Base-by-base conservation (phyloP, 2,329 filamentous ascomycete genomes). In the Trichoderma sp. region DNA sequence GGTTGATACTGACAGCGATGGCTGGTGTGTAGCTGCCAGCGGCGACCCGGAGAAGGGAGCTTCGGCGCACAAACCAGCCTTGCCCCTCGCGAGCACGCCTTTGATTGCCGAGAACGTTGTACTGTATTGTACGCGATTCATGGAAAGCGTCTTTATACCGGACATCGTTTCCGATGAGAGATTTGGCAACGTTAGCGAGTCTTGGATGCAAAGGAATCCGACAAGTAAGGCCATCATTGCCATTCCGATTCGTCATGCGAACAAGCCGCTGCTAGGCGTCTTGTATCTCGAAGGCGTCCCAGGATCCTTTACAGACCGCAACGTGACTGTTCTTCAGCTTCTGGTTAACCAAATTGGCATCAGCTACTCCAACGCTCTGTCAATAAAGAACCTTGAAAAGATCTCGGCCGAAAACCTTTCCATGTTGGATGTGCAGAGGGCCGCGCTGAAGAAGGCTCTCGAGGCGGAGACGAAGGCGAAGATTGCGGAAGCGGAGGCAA, bases 281-380 rank as follows among this genome's bases (percentile, higher is more conserved):
- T 84, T 95, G 18, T 95, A 95, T 76, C 87, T 94, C 3, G 92
- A 95, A 81, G 88, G 92, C 28, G 87, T 91, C 58, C 90, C 92
- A 0, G 91, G 92, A 28, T 91, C 91, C 0, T 94, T 95, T 76
- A 94, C 92, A 0, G 92, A 94, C 78, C 87, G 92, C 28, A 91
- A 91, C 73, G 86, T 91, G 28, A 90, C 87, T 2, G 89, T 92
- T 3, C 79, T 91, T 15, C 88, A 91, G 79, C 83, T 95, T 30
- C 86, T 95, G 8, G 92, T 94, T 73, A 93, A 93, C 77, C 93
- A 95, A 79, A 93, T 95, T 43, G 88, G 88, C 74, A 91, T 91
- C 80, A 91, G 89, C 79, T 92, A 91, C 79, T 90, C 89, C 15
- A 92, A 92, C 75, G 90, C 90, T 1, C 81, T 91, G 36, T 87